phyloP scores from a whole-genome alignment of 2,329 filamentous ascomycete species.

The Pezicula neosporulosa region DNA sequence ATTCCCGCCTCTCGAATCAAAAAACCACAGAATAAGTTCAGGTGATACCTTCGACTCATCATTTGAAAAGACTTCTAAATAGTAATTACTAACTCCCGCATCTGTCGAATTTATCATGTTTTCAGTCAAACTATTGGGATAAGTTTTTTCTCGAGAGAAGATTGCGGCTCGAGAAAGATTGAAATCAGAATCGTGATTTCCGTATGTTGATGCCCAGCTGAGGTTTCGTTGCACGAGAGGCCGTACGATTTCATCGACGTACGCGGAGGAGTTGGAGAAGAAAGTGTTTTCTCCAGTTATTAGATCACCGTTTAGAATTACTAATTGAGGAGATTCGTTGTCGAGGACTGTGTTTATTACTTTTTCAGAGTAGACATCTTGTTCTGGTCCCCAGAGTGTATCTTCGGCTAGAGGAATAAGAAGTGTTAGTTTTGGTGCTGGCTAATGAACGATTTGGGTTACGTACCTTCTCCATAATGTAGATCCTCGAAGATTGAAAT shows the following conservation, averaged over 20 bases:
- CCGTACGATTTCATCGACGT: constrained; percentile 55
- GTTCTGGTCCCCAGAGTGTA: constrained; percentile 39
- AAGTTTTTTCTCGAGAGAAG: constrained; percentile 35
- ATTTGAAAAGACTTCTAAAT: constrained; percentile 45
- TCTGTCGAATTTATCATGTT: constrained; percentile 34
- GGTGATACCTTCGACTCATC: constrained; percentile 27
- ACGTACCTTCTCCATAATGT: constrained; percentile 59
- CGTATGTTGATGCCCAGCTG: constrained; percentile 66
- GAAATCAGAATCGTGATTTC: constrained; percentile 64
- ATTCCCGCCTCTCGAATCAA: constrained; percentile 61
- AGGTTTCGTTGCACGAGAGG: constrained; percentile 53
- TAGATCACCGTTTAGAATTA: constrained; percentile 69
- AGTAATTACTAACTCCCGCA: constrained; percentile 50
- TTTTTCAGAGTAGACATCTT: constrained; percentile 52
- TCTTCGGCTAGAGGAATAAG: constrained; percentile 6
- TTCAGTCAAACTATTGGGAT: constrained; percentile 35
- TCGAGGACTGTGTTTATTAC: constrained; percentile 59
- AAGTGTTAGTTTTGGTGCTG: background rate
- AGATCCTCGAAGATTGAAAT: constrained; percentile 62
- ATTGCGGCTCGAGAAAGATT: constrained; percentile 49
- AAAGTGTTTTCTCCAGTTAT: constrained; percentile 65
- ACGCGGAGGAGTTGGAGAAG: constrained; percentile 49
- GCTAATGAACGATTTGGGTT: background rate
- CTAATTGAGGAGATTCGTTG: constrained; percentile 53
- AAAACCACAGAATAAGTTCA: constrained; percentile 63